phyloP scores from a whole-genome alignment of 306 rosid genomes.

The Cicer judaicum region DNA sequence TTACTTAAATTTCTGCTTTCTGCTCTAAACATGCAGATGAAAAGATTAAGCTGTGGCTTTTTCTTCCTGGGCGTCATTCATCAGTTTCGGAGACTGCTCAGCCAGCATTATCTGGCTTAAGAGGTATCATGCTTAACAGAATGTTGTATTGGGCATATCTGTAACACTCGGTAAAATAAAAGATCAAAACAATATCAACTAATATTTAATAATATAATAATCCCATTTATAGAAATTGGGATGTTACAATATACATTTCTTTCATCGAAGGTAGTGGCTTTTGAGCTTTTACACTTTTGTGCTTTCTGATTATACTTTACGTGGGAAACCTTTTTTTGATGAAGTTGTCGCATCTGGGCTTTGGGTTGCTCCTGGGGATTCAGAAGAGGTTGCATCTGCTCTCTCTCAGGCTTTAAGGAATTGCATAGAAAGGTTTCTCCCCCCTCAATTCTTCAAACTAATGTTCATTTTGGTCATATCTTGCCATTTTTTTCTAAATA shows the following conservation, averaged over 20 bases:
- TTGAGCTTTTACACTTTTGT: slow-evolving; percentile 5
- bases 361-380: slow-evolving; percentile 97
- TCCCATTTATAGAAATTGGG: background rate
- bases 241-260: slow-evolving; percentile 20
- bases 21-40: slow-evolving; percentile 66
- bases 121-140: slow-evolving; percentile 62
- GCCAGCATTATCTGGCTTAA: slow-evolving; percentile 72
- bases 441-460: slow-evolving; percentile 27
- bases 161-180: background rate
- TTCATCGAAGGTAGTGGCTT: slow-evolving; percentile 34
- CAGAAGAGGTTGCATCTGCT: slow-evolving; percentile 95
- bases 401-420: slow-evolving; percentile 94
- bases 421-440: slow-evolving; percentile 74
- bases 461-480: slow-evolving; percentile 44
- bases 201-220: background rate
- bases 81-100: slow-evolving; percentile 81
- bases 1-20: slow-evolving; percentile 43
- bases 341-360: slow-evolving; percentile 90
- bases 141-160: slow-evolving; percentile 21
- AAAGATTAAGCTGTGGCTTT: slow-evolving; percentile 97
- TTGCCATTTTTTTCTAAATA: slow-evolving; percentile 45
- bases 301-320: slow-evolving; percentile 35
- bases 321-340: slow-evolving; percentile 40
- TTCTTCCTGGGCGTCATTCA: slow-evolving; percentile 87
- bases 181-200: slow-evolving; percentile 1